Evolutionary conservation across 176 grass and related monocot species (phyloP), one percentile per base, ranked within the genome.

Genomic region (Bromus sterilis): DNA sequence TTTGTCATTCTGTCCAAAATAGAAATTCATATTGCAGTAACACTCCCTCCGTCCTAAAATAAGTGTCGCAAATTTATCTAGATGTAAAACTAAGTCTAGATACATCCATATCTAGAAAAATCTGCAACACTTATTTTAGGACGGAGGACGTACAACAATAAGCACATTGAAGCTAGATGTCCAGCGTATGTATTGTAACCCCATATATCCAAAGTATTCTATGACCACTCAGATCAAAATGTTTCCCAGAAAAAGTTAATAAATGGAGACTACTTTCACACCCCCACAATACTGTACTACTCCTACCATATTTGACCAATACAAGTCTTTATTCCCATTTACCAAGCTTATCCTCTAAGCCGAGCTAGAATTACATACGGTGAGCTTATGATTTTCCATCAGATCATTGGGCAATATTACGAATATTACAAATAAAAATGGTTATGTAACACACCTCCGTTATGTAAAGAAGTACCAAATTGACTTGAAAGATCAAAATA

Each of bases 201-300:
- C 25, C 40, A 48, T 72, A 73, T 24, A 72, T 61, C 31, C 60
- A 9, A 44, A 78, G 23, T 32, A n/a, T 78, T 5, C 5, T 78
- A n/a, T n/a, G n/a, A n/a, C n/a, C n/a, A n/a, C n/a, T n/a, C n/a
- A n/a, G n/a, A n/a, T n/a, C n/a, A n/a, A n/a, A 78, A 30, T 42
- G 39, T 32, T 78, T 61, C 13, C 25, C 49, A 25, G n/a, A 6
- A 26, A 15, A n/a, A 59, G 24, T 58, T 58, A 21, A 71, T 63
- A 81, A 58, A n/a, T 58, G 65, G 65, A 81, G 57, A 40, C 57
- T 34, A 71, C 40, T 71, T 33, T 70, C 48, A 56, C 30, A 56
- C n/a, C 9, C 48, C 78, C 46, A 80, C 64, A 55, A 57, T 55
- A 68, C 12, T 28, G 16, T 61, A 39, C 33, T 51, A 14, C n/a